Evolutionary conservation across 805 yeast species (phyloP), one percentile per base, ranked within the genome.

Genomic region (Middelhovenomyces tepae): DNA sequence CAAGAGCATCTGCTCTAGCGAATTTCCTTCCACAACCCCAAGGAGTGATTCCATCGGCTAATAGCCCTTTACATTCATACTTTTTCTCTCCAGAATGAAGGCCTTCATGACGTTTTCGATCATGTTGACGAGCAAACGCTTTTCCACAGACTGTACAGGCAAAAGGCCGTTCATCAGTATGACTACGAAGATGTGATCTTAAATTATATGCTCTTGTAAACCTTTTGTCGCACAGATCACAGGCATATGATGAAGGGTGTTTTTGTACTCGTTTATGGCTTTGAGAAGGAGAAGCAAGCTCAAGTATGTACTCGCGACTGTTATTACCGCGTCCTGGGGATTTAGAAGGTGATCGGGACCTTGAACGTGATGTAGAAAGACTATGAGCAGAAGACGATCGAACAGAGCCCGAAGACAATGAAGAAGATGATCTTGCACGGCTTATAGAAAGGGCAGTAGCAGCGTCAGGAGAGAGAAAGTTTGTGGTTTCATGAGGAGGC

Each of bases 161-260:
- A 57, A 62, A 79, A 4, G 91, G 91, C 36, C 78, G 71, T 31
- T 76, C 87, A 30, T 69, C 66, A 4, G 84, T 75, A 53, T 81
- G 98, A 0, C 97, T 89, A 38, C 95, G 65, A 50, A 82, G 62
- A 58, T 89, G 98, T 0, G 95, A 83, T 46, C 89, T 84, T 44
- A 89, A 64, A 52, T 91, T 91, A 56, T 91, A 91, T 0, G 95
- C 95, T 35, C 97, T 62, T 2, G 97, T 89, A 54, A 89, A 89
- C 31, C 78, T 63, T 57, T 85, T 86, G 25, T 76, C 86, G 57
- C 98, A 89, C 27, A 82, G 58, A 38, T 77, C 75, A 55, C 97
- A 89, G 60, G 53, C 79, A 56, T 72, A 82, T 6, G 74, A 67
- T 16, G 82, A 71, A 0, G 89, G 89, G 48, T 77, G 77, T 40